Evolutionary conservation across 2,329 filamentous ascomycete species (phyloP).

Genomic region (Cercospora sojina): DNA sequence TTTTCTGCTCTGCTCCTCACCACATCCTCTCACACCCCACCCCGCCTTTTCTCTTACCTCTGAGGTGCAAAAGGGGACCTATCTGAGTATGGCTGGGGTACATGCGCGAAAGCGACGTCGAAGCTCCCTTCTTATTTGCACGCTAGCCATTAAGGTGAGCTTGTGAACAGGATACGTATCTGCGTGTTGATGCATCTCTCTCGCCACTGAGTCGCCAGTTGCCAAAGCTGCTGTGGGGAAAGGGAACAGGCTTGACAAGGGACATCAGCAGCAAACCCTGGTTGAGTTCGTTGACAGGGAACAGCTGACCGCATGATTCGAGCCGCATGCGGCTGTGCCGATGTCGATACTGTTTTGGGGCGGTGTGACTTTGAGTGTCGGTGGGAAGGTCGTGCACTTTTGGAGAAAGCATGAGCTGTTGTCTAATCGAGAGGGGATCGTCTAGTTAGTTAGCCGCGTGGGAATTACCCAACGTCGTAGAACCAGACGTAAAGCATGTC

Average conservation of each 20-base stretch:
- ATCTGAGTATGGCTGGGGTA: conserved; percentile 5
- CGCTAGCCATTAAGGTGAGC: conserved; percentile 15
- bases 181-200: neutral
- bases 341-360: neutral
- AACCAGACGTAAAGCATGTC: neutral
- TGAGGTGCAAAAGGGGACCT: neutral
- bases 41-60: neutral
- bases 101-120: conserved; percentile 11
- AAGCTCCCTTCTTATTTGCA: conserved; percentile 15
- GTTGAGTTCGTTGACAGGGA: neutral
- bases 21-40: neutral
- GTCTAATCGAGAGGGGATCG: neutral
- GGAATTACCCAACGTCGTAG: neutral
- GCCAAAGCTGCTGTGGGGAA: conserved; percentile 1
- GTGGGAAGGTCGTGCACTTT: neutral
- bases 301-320: neutral
- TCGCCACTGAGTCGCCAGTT: no score
- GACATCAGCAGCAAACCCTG: neutral
- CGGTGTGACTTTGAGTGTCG: neutral
- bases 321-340: neutral
- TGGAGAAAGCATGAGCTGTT: neutral
- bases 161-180: conserved; percentile 5
- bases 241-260: neutral
- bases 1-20: neutral
- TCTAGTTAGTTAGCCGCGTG: neutral